Evolutionary conservation across 1,139 yeast genomes (phyloP), one percentile per base, ranked within the genome.

Genomic region (Blastobotrys serpentis): DNA sequence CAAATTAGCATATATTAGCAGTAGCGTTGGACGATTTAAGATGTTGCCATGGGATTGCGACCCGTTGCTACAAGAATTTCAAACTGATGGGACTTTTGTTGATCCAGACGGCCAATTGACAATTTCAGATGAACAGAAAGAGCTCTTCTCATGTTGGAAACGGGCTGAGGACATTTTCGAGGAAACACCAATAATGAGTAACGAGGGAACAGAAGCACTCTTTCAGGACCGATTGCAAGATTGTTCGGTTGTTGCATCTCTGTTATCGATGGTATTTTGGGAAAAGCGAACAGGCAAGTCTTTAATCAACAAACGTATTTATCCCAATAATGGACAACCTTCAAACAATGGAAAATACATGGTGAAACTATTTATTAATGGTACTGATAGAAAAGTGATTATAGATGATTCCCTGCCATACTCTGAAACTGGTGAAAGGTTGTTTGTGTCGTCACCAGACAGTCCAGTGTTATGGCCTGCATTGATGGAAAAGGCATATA

Each of bases 221-320:
- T 71, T 74, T 59, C 87, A 82, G 58, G 86, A 82, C 55, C 61
- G 75, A 1, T 66, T 84, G 16, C 74, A 79, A n/a, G 84, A 86
- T 61, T 87, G 96, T 64, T 84, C 95, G 0, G 78, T 86, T 56
- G 87, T 86, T 2, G 82, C 88, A 2, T 75, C 88, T 0, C 62
- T 84, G 32, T 67, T 84, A 23, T 74, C 82, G 1, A 64, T 76
- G 1, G 60, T 68, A 25, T 52, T 54, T 14, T 55, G 57, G 46
- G 61, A 60, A 25, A 19, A 46, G 30, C 46, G 63, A 6, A 51
- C 56, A 4, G 55, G 57, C 3, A 46, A 48, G 13, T 25, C 48
- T 18, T 36, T 62, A 4, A 29, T 64, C 22, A 47, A 54, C 11
- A 38, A 44, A 7, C 46, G 52, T 6, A 44, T 64, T 4, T 62